Percentiles rank a stretch among this genome's conserved stretches.
These are phyloP conservation scores for Neonectria sp. DNA, from an alignment of 2,329 filamentous ascomycete species.

Conservation along the genomic window DNA sequence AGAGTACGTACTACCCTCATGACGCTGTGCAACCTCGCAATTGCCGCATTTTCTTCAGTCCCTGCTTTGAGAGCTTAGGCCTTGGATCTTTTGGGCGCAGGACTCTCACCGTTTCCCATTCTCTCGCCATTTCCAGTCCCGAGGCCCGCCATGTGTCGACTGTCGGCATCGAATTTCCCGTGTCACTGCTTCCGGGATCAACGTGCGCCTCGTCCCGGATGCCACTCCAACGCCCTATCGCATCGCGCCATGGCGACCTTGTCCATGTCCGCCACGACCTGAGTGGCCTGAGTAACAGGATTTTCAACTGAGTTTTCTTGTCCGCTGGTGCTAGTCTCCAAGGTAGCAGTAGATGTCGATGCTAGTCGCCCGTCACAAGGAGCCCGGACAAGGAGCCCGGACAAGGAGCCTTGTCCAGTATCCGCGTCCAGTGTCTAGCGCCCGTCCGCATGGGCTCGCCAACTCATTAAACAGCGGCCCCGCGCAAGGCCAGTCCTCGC, in stretches of 20 bases:
- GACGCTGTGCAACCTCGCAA: conserved; percentile 10
- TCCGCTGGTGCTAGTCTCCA: neutral
- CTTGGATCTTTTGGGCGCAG: neutral
- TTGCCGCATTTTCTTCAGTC: conserved; percentile 14
- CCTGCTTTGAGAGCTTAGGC: neutral
- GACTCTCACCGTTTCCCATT: conserved; percentile 26
- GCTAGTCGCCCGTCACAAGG: conserved; percentile 9
- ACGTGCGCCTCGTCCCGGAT: conserved; percentile 23
- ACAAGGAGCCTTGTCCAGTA: neutral
- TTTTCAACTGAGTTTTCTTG: conserved; percentile 23
- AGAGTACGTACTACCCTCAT: neutral
- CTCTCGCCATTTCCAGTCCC: conserved; percentile 22
- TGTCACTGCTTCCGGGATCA: conserved; percentile 21
- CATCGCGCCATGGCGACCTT: conserved; percentile 22
- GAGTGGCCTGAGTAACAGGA: conserved; percentile 17
- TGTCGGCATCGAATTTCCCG: conserved; percentile 21
- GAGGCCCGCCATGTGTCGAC: conserved; percentile 9
- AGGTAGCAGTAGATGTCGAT: neutral
- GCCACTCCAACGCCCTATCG: conserved; percentile 14
- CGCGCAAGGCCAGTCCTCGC: conserved; percentile 2
- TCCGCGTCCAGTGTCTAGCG: conserved; percentile 15
- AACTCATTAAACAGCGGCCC: conserved; percentile 37
- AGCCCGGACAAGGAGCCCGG: conserved; percentile 8
- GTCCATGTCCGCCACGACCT: conserved; percentile 11
- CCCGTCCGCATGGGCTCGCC: conserved; percentile 31